Base-by-base conservation (phyloP, 805 yeast genomes). In the Metschnikowia continentalis region DNA sequence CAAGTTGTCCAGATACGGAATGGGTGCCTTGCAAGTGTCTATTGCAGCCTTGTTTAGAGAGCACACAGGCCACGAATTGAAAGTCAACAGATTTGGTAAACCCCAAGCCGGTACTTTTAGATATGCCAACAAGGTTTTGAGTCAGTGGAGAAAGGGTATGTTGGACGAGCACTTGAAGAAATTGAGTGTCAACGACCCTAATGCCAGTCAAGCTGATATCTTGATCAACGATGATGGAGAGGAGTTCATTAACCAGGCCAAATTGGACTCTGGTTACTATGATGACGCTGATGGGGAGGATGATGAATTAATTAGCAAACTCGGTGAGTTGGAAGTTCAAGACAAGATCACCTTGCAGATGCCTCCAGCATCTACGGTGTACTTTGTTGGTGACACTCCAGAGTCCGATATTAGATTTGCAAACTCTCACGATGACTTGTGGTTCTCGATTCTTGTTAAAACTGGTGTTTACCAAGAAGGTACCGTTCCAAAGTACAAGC, bases 21-120 rank as follows among this genome's bases (percentile, higher is more conserved):
- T 90, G 95, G 97, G 97, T 53, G 96, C 97, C 3, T 75, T 90
- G 56, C 96, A 89, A 67, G 90, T 88, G 37, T 86, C 95, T 19
- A 83, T 89, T 62, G 90, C 91, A 50, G 94, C 96, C 0, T 74
- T 90, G 52, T 90, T 83, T 70, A 80, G 84, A 65, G 95, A 88
- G 61, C 90, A 86, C 62, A 88, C 96, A 2, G 96, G 96, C 52
- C 78, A 77, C 56, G 91, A 87, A 59, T 75, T 90, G 59, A 81
- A 83, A 62, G 91, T 87, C 42, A 87, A 86, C 47, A 75, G 95
- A 63, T 90, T 88, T 62, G 96, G 96, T 63, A 90, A 90, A 68
- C 96, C 96, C 1, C 94, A 90, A 65, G 77, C 84, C 58, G 91
- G 91, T 46, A 90, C 96, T 17, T 90, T 90, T 70, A 80, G 81